Base-by-base conservation (phyloP, 2,329 filamentous ascomycete species). In the Dactylellina sp. region DNA sequence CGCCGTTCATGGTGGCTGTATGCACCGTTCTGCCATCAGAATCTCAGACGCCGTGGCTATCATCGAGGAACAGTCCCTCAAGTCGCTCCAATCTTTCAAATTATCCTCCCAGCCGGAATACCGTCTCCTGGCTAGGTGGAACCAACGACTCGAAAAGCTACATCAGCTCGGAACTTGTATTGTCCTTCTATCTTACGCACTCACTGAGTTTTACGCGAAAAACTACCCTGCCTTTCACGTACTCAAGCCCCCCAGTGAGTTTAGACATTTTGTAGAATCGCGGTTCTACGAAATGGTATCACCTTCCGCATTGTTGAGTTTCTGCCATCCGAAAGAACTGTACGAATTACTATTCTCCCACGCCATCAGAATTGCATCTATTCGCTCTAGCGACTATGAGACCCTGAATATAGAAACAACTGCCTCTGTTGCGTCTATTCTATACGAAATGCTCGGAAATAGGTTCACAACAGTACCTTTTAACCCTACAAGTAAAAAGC, bases 101-200 rank as follows among this genome's bases (percentile, higher is more conserved):
- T 2, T n/a, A 1, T 40, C 55, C 1, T 47, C 37, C 25, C 60
- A 61, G 32, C 60, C 53, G 2, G 60, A 72, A 7, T 11, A 49
- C 16, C 44, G 68, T 2, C 35, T 65, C 25, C 47, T 65, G 1
- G 46, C 60, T 16, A 46, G 44, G 24, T 72, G 68, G 68, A 65
- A 53, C 14, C 25, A 28, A 2, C 35, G 28, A 1, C 14, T 61
- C 7, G 25, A 37, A 7, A 53, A 32, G 3, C 11, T 61, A 1
- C 60, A 65, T n/a, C 14, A 61, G 16, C 46, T 72, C 0, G 68
- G 68, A 4, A 55, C 46, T 1, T 20, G 47, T 1, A 40, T 52
- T 39, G 53, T 55, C 4, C n/a, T 55, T 3, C 18, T 65, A 9
- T 40, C 40, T 9, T 35, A 9, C 7, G 28, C 39, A 4, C 18